phyloP scores from a whole-genome alignment of 2,329 filamentous ascomycete genomes.

The Diaporthe ampelina region DNA sequence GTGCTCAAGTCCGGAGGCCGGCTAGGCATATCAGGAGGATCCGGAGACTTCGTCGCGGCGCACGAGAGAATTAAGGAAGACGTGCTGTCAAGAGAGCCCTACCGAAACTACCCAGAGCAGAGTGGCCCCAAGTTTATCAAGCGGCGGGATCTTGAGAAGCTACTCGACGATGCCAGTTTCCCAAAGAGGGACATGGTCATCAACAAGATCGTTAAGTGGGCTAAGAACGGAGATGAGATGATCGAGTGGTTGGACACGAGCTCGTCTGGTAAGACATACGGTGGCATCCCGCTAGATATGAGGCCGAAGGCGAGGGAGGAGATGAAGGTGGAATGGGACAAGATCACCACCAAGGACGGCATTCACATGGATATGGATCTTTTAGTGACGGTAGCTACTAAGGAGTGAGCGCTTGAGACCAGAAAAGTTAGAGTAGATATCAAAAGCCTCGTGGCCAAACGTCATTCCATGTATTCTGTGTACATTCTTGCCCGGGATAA shows the following conservation, averaged over 20 bases:
- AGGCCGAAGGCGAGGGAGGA: constrained; percentile 47
- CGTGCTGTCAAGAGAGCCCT: constrained; percentile 47
- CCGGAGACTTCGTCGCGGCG: constrained; percentile 44
- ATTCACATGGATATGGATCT: constrained; percentile 51
- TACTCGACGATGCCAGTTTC: constrained; percentile 46
- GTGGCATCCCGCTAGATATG: constrained; percentile 48
- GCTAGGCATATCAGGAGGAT: constrained; percentile 33
- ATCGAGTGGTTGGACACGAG: constrained; percentile 51
- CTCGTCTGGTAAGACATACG: constrained; percentile 51
- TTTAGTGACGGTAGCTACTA: constrained; percentile 41
- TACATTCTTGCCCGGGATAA: not conserved
- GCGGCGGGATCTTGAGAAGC: constrained; percentile 42
- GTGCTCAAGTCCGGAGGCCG: constrained; percentile 46
- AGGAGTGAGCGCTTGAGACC: not conserved
- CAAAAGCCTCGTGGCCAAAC: no score
- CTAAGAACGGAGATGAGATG: constrained; percentile 44
- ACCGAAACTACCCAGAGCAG: constrained; percentile 45
- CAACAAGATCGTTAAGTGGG: constrained; percentile 47
- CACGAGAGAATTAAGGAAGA: constrained; percentile 45
- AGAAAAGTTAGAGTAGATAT: not conserved
- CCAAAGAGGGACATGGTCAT: constrained; percentile 42
- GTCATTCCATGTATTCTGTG: not conserved
- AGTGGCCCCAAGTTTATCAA: constrained; percentile 46
- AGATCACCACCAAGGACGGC: constrained; percentile 46
- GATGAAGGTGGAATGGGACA: constrained; percentile 50